phyloP scores from a whole-genome alignment of 2,329 filamentous ascomycete species.

The Cadophora sp. region DNA sequence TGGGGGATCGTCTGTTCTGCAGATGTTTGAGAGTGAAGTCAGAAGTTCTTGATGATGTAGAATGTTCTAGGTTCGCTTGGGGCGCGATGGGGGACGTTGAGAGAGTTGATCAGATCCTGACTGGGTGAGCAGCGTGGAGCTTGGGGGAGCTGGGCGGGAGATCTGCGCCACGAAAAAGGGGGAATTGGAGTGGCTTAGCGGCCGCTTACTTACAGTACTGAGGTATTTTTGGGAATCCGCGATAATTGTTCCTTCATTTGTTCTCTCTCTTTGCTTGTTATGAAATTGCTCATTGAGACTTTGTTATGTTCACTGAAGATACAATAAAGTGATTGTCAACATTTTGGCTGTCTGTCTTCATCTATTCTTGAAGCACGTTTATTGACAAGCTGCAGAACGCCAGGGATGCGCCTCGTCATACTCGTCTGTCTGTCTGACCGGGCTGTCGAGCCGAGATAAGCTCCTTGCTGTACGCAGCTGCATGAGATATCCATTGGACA shows the following conservation, averaged over 20 bases:
- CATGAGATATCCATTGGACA: conserved; percentile 4
- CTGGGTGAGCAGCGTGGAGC: background rate
- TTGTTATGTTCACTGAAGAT: background rate
- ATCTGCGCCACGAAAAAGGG: conserved; percentile 18
- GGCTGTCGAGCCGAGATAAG: background rate
- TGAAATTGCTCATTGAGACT: background rate
- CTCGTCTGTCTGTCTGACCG: background rate
- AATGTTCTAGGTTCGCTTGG: conserved; percentile 9
- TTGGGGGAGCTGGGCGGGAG: conserved; percentile 18
- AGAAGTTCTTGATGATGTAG: background rate
- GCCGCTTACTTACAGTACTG: background rate
- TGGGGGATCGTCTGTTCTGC: background rate
- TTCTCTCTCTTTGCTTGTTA: background rate
- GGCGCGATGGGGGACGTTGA: conserved; percentile 4
- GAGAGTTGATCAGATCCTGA: background rate
- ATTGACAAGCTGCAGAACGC: conserved; percentile 8
- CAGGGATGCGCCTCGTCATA: background rate
- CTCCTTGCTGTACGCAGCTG: background rate
- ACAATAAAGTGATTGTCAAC: background rate
- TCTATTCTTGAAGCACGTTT: background rate
- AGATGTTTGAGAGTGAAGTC: background rate
- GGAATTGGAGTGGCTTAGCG: conserved; percentile 5
- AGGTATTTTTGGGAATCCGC: background rate
- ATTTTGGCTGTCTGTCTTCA: background rate
- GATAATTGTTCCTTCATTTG: background rate